Percentiles rank a stretch among this genome's conserved stretches.
phyloP scores from a whole-genome alignment of 495 filamentous ascomycete genomes.

The Cladorrhinum samala region DNA sequence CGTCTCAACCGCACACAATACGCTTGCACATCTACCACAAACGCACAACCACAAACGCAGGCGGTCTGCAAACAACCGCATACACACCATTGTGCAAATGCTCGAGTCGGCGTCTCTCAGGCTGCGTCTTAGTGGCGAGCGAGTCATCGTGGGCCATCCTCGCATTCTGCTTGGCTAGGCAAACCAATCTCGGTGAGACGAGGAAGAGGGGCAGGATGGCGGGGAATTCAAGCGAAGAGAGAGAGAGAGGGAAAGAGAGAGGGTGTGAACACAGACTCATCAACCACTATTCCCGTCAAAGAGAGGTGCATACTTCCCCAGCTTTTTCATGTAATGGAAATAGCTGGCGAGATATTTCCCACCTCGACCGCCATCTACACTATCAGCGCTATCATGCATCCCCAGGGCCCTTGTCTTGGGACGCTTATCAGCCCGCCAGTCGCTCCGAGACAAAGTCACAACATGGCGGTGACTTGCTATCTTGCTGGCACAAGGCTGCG shows the following conservation, averaged over 20 bases:
- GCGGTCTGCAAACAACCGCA: constrained; percentile 1
- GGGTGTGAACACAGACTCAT: too few relatives aligned
- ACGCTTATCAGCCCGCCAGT: constrained; percentile 18
- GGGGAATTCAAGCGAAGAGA: background rate
- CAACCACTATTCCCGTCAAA: too few relatives aligned
- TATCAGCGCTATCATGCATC: constrained; percentile 8
- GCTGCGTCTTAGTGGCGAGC: background rate
- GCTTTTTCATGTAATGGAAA: constrained; percentile 13
- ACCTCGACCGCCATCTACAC: constrained; percentile 3
- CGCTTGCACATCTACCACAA: background rate
- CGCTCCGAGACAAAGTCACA: background rate
- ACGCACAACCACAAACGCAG: background rate
- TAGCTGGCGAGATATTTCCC: background rate
- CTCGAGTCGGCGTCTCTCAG: background rate
- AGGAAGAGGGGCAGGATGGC: background rate
- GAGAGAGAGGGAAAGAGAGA: background rate
- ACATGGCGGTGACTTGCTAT: constrained; percentile 21
- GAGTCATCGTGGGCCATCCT: constrained; percentile 1
- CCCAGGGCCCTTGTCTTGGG: background rate
- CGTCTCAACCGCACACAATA: background rate
- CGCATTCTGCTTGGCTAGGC: constrained; percentile 1
- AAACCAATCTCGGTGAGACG: background rate
- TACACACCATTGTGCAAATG: background rate
- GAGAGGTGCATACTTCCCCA: background rate
- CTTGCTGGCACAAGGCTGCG: constrained; percentile 11